Conservation (phyloP, 1,284 basidiomycete genomes). For the Sphaerobolus stellatus region DNA sequence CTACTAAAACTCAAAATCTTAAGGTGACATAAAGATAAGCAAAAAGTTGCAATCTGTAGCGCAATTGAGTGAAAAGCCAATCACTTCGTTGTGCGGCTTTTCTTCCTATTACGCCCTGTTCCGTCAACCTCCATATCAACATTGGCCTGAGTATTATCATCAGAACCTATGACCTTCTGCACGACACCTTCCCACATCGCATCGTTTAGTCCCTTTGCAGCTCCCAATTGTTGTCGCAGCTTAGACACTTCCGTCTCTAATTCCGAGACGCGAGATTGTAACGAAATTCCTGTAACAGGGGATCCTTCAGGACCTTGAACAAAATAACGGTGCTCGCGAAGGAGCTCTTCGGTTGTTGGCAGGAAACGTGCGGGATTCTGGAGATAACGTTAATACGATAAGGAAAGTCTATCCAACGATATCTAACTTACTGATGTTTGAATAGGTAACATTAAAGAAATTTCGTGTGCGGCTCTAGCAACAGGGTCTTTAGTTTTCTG, state of each 20-base stretch:
- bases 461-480: constrained; percentile 64
- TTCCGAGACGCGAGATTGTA: constrained; percentile 59
- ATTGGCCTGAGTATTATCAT: not conserved
- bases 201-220: constrained; percentile 84
- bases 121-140: not conserved
- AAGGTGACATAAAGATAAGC: no score
- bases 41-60: no score
- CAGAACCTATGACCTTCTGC: constrained; percentile 50
- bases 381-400: constrained; percentile 9
- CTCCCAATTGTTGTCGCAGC: constrained; percentile 67
- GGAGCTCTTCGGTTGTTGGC: constrained; percentile 45
- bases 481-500: constrained; percentile 69
- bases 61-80: no score
- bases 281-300: constrained; percentile 35
- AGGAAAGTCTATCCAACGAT: no score
- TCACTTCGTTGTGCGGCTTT: no score
- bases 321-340: constrained; percentile 62
- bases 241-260: constrained; percentile 70
- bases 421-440: constrained; percentile 36
- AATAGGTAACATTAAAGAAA: constrained; percentile 56
- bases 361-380: constrained; percentile 11
- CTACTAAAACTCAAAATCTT: no score
- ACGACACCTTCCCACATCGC: constrained; percentile 87
- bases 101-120: constrained; percentile 5
- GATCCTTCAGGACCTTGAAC: constrained; percentile 40